A percentile compares a stretch with the other conserved stretches of the same genome.
Conservation (phyloP, 1,139 yeast species). For the Saccharomycopsis hybrid region DNA sequence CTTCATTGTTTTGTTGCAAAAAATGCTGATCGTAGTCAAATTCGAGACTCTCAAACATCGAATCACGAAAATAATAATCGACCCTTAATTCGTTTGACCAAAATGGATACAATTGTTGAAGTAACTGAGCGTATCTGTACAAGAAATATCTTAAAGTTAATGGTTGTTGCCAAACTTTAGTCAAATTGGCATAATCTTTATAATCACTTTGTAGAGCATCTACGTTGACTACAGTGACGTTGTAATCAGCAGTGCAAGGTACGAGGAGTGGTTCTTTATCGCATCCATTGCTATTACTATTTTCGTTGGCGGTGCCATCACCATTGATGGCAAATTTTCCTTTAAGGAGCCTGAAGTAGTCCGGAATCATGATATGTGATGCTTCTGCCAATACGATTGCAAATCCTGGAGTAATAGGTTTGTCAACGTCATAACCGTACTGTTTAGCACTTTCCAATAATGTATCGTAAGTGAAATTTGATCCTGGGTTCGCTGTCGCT, state of each 20-base stretch:
- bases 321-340: too few relatives aligned
- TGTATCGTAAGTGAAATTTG: background rate
- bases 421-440: constrained; percentile 39
- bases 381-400: constrained; percentile 33
- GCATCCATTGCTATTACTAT: background rate
- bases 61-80: constrained; percentile 45
- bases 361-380: background rate
- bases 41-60: constrained; percentile 34
- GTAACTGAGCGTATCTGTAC: constrained; percentile 47
- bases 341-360: background rate
- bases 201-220: too few relatives aligned
- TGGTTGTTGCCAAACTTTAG: constrained; percentile 41
- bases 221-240: too few relatives aligned
- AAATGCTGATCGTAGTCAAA: constrained; percentile 33
- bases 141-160: constrained; percentile 53
- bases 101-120: constrained; percentile 32
- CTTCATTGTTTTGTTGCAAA: constrained; percentile 28
- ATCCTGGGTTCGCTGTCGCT: too few relatives aligned
- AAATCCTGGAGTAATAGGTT: constrained; percentile 38
- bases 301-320: background rate
- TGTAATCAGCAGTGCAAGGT: too few relatives aligned
- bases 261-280: too few relatives aligned
- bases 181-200: too few relatives aligned
- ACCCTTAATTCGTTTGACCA: constrained; percentile 37
- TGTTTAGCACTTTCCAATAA: constrained; percentile 2